Evolutionary conservation across 2,329 filamentous ascomycete genomes (phyloP), one percentile per base, ranked within the genome.

Genomic region (Fonsecaea nubica): DNA sequence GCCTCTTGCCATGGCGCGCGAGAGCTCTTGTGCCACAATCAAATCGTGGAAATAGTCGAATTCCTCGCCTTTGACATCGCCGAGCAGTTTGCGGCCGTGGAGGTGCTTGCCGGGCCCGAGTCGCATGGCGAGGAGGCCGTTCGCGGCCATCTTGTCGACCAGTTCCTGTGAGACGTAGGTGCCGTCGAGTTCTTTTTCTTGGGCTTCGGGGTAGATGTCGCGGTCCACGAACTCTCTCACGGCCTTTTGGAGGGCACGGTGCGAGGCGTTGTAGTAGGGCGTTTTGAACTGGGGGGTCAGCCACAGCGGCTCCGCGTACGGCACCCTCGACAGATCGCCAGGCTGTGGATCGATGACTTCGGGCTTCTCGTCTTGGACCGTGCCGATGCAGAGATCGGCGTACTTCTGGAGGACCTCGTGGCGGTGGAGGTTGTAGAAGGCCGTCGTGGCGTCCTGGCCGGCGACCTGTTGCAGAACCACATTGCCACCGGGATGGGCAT

Each of bases 371-470:
- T 87, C 90, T 71, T 87, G 82, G 75, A 96, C 78, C 13, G 87
- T 91, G 74, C 92, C 92, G 73, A 96, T 85, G 78, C 87, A 90
- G 18, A 96, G 85, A 73, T 86, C 83, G 55, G 84, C 80, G 83
- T 96, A 96, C 77, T 93, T 93, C 67, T 88, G 82, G 10, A 96
- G 85, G n/a, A 96, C 91, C 79, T 96, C 92, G 73, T 96, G 92
- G 32, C 92, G 85, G 81, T 97, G 93, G 61, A 97, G 88, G 82
- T 96, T 96, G 86, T 96, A 96, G 69, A 79, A 82, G 7, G 75
- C 79, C 15, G 69, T 74, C 0, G 80, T 81, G 1, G 78, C 80
- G 66, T 82, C 80, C 50, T 73, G 74, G 30, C 80, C 80, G 38
- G 79, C 80, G 50, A 77, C 72, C 59, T 82, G 79, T 35, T 77